These are phyloP conservation scores for Rhododendron ferrugineum DNA, from an alignment of 148 eudicot genomes.

Conservation along the genomic window DNA sequence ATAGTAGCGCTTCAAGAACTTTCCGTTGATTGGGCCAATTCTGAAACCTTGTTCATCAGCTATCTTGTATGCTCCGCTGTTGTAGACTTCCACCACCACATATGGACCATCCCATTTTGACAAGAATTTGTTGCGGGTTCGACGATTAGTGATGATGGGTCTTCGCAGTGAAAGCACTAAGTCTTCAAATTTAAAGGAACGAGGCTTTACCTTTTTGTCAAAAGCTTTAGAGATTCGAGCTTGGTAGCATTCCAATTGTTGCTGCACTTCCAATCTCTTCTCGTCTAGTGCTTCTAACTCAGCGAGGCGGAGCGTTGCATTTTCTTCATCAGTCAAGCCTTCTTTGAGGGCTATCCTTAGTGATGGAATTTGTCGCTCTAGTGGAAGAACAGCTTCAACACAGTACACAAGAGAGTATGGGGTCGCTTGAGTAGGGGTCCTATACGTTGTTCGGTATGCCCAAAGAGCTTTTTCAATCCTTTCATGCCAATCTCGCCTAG, in stretches of 20 bases:
- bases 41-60: no score
- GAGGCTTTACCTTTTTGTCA: not conserved
- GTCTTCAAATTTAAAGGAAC: not conserved
- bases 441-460: not conserved
- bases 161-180: not conserved
- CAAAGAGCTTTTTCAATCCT: not conserved
- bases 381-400: not conserved
- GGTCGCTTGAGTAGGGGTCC: not conserved
- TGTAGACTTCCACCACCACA: no score
- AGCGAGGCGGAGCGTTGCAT: not conserved
- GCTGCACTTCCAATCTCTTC: not conserved
- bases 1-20: no score
- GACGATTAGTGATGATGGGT: not conserved
- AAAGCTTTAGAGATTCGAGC: not conserved
- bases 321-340: not conserved
- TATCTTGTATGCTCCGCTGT: no score
- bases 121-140: no score
- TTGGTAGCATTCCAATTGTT: not conserved
- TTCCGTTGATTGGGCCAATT: no score
- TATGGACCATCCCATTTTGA: not conserved
- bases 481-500: not conserved
- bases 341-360: not conserved
- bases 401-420: not conserved
- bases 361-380: not conserved
- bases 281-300: not conserved